Conservation (phyloP, 2,329 filamentous ascomycete genomes). For the Dactylellina parvicollis region DNA sequence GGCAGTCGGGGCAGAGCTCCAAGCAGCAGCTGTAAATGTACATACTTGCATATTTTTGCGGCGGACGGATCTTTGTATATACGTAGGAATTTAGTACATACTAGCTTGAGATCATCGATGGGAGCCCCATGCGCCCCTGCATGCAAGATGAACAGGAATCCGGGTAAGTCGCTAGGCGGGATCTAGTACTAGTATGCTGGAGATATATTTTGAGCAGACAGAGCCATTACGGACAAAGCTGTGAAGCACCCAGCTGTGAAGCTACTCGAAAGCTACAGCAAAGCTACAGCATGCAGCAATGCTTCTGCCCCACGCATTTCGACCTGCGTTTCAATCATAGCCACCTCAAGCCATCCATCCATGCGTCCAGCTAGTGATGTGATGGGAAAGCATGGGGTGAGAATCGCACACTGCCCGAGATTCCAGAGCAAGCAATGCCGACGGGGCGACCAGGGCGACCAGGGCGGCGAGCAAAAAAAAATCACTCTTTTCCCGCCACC, state of each 20-base stretch:
- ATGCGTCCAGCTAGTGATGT: slow-evolving; percentile 15
- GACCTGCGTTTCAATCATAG: neutral
- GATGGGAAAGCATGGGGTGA: slow-evolving; percentile 1
- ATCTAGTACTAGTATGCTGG: too few relatives aligned
- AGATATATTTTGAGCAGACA: too few relatives aligned
- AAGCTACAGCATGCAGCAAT: too few relatives aligned
- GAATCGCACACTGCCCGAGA: slow-evolving; percentile 42
- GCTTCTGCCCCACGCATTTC: neutral
- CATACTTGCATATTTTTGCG: neutral
- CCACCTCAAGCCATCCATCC: neutral
- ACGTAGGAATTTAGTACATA: neutral
- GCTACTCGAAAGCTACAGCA: neutral
- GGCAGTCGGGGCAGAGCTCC: neutral
- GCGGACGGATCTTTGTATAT: neutral
- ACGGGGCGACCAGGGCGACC: slow-evolving; percentile 7
- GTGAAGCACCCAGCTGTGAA: too few relatives aligned
- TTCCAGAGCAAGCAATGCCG: slow-evolving; percentile 15
- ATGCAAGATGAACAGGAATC: neutral
- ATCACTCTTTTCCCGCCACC: slow-evolving; percentile 11
- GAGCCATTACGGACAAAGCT: too few relatives aligned
- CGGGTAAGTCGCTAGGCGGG: too few relatives aligned
- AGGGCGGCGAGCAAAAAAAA: slow-evolving; percentile 3
- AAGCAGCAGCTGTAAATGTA: neutral
- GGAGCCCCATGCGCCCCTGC: too few relatives aligned
- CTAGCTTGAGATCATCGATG: too few relatives aligned